Percentiles rank a stretch among this genome's conserved stretches.
These are phyloP conservation scores for Xylariaceae sp. DNA, from an alignment of 2,329 filamentous ascomycete species.

Conservation along the genomic window DNA sequence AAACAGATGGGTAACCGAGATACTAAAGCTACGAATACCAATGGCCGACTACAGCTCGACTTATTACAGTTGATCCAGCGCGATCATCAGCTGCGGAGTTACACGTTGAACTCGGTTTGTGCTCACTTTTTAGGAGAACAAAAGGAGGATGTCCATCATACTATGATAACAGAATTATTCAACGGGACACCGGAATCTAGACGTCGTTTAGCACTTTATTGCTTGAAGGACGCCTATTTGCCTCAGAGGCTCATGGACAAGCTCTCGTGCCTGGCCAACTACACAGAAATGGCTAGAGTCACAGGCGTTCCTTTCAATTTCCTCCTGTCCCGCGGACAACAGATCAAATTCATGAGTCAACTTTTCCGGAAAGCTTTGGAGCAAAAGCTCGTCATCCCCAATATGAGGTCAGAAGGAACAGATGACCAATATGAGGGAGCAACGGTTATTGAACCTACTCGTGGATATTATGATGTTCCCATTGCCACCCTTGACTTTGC, in stretches of 20 bases:
- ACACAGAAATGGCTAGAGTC: constrained; percentile 99
- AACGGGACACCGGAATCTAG: constrained; percentile 93
- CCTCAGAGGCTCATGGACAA: constrained; percentile 96
- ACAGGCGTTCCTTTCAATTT: constrained; percentile 98
- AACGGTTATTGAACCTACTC: constrained; percentile 91
- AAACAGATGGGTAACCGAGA: constrained; percentile 98
- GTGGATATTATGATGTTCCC: constrained; percentile 91
- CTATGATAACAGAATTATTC: constrained; percentile 98
- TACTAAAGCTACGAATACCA: constrained; percentile 90
- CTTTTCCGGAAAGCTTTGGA: constrained; percentile 92
- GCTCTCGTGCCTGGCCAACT: constrained; percentile 96
- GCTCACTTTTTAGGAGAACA: constrained; percentile 94
- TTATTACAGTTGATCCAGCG: constrained; percentile 91
- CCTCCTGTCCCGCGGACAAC: constrained; percentile 84
- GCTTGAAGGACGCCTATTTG: constrained; percentile 93
- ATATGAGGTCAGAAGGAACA: constrained; percentile 63
- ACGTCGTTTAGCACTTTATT: constrained; percentile 88
- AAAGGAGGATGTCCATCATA: constrained; percentile 98
- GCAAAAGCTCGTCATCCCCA: constrained; percentile 90
- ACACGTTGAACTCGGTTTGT: constrained; percentile 93
- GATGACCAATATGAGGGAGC: constrained; percentile 97
- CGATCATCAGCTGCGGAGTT: constrained; percentile 92
- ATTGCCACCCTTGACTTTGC: constrained; percentile 98
- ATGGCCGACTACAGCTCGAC: constrained; percentile 88
- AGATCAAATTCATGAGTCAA: constrained; percentile 97